These are phyloP conservation scores for Vitis cinerea DNA, from an alignment of 164 flowering plant genomes.

Conservation along the genomic window DNA sequence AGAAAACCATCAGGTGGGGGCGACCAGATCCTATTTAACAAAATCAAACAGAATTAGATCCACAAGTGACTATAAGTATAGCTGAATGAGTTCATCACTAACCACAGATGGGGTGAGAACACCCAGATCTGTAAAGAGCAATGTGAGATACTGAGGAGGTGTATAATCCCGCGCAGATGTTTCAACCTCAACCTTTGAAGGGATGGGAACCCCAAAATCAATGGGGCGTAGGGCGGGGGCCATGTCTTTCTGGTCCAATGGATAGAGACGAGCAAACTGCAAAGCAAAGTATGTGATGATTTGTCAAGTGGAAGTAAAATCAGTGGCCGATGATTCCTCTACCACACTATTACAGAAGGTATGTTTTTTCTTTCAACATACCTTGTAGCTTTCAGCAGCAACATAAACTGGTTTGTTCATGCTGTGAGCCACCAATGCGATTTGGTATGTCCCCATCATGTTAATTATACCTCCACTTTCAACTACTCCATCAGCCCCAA, in stretches of 20 bases:
- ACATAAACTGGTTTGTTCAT: slow-evolving; percentile 96
- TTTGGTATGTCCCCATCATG: slow-evolving; percentile 99
- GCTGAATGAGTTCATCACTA: slow-evolving; percentile 94
- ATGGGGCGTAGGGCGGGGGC: slow-evolving; percentile 84
- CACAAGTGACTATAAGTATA: slow-evolving; percentile 53
- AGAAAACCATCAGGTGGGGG: background rate
- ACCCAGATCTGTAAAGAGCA: slow-evolving; percentile 94
- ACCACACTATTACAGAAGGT: no score
- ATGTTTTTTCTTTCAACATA: slow-evolving; percentile 7
- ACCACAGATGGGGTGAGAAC: slow-evolving; percentile 95
- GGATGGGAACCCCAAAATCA: slow-evolving; percentile 93
- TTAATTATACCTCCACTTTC: slow-evolving; percentile 98
- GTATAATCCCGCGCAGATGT: slow-evolving; percentile 96
- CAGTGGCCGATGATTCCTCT: background rate
- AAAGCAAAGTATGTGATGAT: slow-evolving; percentile 6
- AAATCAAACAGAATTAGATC: background rate
- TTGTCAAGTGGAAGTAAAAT: background rate
- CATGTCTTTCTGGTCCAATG: slow-evolving; percentile 93
- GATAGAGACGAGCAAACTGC: slow-evolving; percentile 97
- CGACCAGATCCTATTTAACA: background rate
- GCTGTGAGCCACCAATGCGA: slow-evolving; percentile 88
- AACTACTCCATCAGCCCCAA: slow-evolving; percentile 97
- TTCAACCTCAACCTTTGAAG: slow-evolving; percentile 88
- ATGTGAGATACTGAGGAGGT: slow-evolving; percentile 91
- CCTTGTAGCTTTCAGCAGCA: slow-evolving; percentile 99